Evolutionary conservation across 768 basidiomycete species (phyloP).

Genomic region (Serendipita sp.): DNA sequence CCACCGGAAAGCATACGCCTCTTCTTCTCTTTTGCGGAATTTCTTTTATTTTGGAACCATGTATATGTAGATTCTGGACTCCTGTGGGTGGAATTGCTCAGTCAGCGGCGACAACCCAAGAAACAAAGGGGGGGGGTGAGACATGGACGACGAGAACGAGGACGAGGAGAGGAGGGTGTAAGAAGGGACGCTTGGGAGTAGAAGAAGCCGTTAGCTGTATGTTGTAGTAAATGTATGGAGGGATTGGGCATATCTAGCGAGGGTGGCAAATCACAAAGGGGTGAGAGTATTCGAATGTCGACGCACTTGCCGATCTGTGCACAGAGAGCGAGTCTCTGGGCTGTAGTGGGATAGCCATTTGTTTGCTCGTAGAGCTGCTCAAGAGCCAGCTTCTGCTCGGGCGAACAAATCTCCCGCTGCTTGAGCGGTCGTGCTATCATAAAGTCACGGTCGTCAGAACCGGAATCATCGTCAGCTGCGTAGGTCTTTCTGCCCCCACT

Average conservation of each 20-base stretch:
- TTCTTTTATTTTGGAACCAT: not conserved
- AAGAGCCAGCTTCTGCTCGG: not conserved
- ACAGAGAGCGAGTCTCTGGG: not conserved
- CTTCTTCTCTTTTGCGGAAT: not conserved
- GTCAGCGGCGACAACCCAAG: no score
- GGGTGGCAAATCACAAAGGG: not conserved
- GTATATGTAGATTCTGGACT: not conserved
- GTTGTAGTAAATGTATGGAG: not conserved
- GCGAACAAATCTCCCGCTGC: not conserved
- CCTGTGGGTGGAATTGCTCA: not conserved
- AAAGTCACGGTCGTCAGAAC: not conserved
- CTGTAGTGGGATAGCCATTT: not conserved
- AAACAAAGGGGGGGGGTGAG: no score
- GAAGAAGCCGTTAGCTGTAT: not conserved
- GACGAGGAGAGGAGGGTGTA: not conserved
- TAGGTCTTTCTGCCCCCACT: not conserved
- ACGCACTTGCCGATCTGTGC: not conserved
- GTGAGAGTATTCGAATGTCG: not conserved
- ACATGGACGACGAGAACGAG: no score
- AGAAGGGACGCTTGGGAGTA: not conserved
- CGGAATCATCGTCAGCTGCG: not conserved
- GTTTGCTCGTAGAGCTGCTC: not conserved
- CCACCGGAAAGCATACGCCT: not conserved
- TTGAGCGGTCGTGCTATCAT: not conserved
- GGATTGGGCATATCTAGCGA: not conserved